A percentile compares a stretch with the other conserved stretches of the same genome.
These are phyloP conservation scores for Exidia glandulosa DNA, from an alignment of 768 basidiomycete species.

Conservation along the genomic window DNA sequence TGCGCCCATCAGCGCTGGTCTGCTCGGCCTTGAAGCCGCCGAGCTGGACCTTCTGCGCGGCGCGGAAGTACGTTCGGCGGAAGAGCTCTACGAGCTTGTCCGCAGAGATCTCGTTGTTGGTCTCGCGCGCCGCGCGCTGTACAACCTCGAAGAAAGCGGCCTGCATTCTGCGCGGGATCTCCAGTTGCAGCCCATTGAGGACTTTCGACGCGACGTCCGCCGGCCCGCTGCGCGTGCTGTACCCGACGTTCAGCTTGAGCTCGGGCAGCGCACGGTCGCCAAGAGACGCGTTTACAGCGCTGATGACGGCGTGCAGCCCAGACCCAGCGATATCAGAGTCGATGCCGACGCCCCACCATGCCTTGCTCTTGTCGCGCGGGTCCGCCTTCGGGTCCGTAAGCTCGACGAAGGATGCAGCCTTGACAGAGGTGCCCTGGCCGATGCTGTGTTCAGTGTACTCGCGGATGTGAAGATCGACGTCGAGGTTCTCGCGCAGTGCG, in stretches of 20 bases:
- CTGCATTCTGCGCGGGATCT: constrained; percentile 70
- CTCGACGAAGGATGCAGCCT: constrained; percentile 93
- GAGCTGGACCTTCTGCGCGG: constrained; percentile 37
- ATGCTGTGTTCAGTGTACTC: constrained; percentile 95
- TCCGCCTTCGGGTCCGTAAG: constrained; percentile 45
- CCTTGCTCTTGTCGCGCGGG: constrained; percentile 51
- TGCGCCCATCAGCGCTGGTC: constrained; percentile 35
- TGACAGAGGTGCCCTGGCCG: constrained; percentile 72
- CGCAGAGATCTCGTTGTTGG: constrained; percentile 55
- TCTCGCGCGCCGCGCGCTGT: constrained; percentile 51
- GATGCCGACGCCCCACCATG: constrained; percentile 90
- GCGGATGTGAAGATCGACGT: constrained; percentile 73
- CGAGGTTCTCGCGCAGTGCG: constrained; percentile 72
- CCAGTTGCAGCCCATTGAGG: constrained; percentile 60
- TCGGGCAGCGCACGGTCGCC: constrained; percentile 63
- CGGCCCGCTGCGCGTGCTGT: constrained; percentile 56
- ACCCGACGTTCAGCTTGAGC: constrained; percentile 65
- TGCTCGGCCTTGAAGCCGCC: constrained; percentile 56
- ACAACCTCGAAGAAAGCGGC: constrained; percentile 74
- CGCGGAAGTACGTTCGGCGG: constrained; percentile 55
- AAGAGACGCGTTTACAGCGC: constrained; percentile 75
- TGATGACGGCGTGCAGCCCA: constrained; percentile 82
- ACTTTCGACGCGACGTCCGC: constrained; percentile 65
- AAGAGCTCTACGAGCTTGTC: constrained; percentile 56
- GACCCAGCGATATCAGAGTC: constrained; percentile 88